phyloP scores from a whole-genome alignment of 2,329 filamentous ascomycete species.

The Arthrobotrys sphaeroides region DNA sequence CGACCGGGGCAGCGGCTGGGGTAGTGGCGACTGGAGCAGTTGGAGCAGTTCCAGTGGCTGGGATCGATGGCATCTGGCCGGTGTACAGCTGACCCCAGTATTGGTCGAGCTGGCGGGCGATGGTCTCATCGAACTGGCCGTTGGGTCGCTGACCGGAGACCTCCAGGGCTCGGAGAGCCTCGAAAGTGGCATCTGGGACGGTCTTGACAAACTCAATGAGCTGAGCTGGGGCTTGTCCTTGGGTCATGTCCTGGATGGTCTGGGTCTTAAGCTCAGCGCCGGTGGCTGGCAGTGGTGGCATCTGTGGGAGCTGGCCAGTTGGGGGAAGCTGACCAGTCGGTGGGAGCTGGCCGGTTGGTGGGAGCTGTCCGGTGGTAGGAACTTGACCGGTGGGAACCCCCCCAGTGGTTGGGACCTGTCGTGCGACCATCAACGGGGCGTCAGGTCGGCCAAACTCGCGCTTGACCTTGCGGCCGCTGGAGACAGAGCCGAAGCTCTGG shows the following conservation, averaged over 20 bases:
- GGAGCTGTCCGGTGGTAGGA: not conserved
- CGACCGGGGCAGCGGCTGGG: not conserved
- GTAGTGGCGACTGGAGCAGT: not conserved
- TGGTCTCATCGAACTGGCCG: no score
- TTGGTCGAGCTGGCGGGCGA: conserved; percentile 25
- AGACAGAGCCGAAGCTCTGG: not conserved
- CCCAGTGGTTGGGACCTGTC: not conserved
- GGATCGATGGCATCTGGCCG: conserved; percentile 12
- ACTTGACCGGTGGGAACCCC: not conserved
- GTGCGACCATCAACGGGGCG: not conserved
- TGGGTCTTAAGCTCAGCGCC: conserved; percentile 21
- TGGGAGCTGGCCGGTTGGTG: not conserved
- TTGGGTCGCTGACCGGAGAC: conserved; percentile 13
- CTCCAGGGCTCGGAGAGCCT: conserved; percentile 28
- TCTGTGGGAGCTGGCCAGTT: not conserved
- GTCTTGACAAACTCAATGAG: conserved; percentile 16
- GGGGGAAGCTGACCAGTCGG: not conserved
- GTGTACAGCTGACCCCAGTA: conserved; percentile 16
- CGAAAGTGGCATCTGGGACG: not conserved
- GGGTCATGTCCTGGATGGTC: conserved; percentile 21
- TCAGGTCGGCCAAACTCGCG: conserved; percentile 10
- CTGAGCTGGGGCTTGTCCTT: conserved; percentile 2
- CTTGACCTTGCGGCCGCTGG: not conserved
- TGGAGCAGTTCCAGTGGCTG: conserved; percentile 2
- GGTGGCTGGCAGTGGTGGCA: conserved; percentile 14